Percentiles rank a stretch among this genome's conserved stretches.
Evolutionary conservation across 2,329 filamentous ascomycete genomes (phyloP).

Genomic region (Apiospora pterosperma): DNA sequence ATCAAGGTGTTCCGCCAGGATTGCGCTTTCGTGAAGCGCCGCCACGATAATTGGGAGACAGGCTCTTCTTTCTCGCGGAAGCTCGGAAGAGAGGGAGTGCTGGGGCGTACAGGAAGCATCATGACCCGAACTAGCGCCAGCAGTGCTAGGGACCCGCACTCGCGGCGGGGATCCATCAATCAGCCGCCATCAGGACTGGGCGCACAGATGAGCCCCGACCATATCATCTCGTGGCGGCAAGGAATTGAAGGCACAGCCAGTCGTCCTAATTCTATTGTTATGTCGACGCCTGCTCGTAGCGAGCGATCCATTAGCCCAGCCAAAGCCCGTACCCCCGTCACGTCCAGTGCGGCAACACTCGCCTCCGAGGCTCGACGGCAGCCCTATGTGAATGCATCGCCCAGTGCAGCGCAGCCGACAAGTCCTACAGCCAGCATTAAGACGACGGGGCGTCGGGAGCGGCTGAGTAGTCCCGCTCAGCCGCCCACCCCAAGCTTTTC

Average conservation of each 20-base stretch:
- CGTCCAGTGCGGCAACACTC: slow-evolving; percentile 34
- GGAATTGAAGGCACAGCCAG: slow-evolving; percentile 43
- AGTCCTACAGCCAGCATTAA: slow-evolving; percentile 20
- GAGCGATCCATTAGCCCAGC: slow-evolving; percentile 55
- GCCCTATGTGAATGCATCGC: slow-evolving; percentile 30
- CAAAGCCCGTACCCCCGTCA: slow-evolving; percentile 38
- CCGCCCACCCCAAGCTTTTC: slow-evolving; percentile 57
- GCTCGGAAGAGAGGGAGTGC: slow-evolving; percentile 56
- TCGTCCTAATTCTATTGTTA: slow-evolving; percentile 31
- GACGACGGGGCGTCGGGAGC: slow-evolving; percentile 8
- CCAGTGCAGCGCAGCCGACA: neutral
- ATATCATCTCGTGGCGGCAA: slow-evolving; percentile 87
- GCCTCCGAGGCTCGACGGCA: slow-evolving; percentile 45
- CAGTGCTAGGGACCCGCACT: slow-evolving; percentile 41
- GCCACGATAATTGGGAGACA: slow-evolving; percentile 74
- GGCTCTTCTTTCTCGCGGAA: slow-evolving; percentile 72
- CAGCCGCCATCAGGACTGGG: slow-evolving; percentile 28
- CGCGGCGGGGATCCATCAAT: slow-evolving; percentile 52
- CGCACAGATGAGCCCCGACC: slow-evolving; percentile 53
- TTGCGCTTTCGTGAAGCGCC: slow-evolving; percentile 78
- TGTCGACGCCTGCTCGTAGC: slow-evolving; percentile 36
- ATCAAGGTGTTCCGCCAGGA: slow-evolving; percentile 97
- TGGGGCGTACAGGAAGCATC: slow-evolving; percentile 55
- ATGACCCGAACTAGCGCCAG: slow-evolving; percentile 50
- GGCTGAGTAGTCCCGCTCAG: slow-evolving; percentile 10